phyloP scores from a whole-genome alignment of 129 eudicot species.

The Centrapalus pauciflorus region DNA sequence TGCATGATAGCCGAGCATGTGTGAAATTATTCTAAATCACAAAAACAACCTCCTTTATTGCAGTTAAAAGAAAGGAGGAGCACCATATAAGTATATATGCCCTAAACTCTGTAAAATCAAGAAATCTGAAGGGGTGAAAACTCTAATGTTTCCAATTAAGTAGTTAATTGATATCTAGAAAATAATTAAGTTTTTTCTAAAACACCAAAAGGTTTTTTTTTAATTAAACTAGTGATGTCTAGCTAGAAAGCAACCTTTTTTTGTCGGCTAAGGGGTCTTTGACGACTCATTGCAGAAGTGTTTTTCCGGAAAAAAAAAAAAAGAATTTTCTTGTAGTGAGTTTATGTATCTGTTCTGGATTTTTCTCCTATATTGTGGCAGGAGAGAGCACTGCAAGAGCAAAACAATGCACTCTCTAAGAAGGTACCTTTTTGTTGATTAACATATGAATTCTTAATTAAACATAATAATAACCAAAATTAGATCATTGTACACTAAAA shows the following conservation, averaged over 20 bases:
- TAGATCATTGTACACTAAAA: neutral
- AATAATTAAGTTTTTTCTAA: too few species aligned
- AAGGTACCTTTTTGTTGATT: constrained; percentile 6
- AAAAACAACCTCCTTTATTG: neutral
- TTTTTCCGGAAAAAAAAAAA: too few species aligned
- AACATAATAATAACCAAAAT: neutral
- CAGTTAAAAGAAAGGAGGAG: neutral
- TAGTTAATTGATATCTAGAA: too few species aligned
- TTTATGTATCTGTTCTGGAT: neutral
- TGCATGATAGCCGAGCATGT: neutral
- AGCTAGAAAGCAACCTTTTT: neutral
- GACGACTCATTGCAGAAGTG: too few species aligned
- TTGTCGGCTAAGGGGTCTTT: too few species aligned
- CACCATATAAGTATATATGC: neutral
- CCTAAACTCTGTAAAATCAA: neutral
- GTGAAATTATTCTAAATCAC: neutral
- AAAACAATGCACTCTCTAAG: constrained; percentile 47
- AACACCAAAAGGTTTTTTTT: too few species aligned
- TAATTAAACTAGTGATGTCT: too few species aligned
- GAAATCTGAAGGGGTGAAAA: neutral
- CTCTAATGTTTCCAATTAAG: neutral
- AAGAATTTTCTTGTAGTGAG: too few species aligned
- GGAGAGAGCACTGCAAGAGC: constrained; percentile 56
- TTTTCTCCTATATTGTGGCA: constrained; percentile 12
- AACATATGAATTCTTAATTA: neutral